Base-by-base conservation (phyloP, 306 rosid species). In the Cucumis sativus region DNA sequence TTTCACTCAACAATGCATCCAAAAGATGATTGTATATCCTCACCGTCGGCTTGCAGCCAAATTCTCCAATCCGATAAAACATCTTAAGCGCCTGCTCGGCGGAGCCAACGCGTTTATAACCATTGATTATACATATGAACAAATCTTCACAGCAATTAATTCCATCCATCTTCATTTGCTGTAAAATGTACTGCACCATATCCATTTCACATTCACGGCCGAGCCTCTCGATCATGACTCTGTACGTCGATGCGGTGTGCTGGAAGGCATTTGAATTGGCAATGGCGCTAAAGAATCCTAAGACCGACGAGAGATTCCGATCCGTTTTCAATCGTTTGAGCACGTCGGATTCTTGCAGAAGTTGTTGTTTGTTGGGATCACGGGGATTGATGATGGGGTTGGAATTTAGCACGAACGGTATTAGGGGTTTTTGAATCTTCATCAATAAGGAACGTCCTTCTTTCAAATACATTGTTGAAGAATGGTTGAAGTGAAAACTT, bases 21-120 rank as follows among this genome's bases (percentile, higher is more conserved):
- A 95, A 77, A 18, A 92, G 54, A 60, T 86, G 95, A 80, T 92
- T 92, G 83, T 95, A 95, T 40, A 92, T 92, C 87, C 81, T 95
- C 51, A 92, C 96, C 0, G 87, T 89, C 13, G 97, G 96, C 23
- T 79, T 80, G 61, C 96, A 88, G 71, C 96, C 90, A 8, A 95
- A 95, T 79, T 92, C 99, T 11, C 83, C 78, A 35, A 95, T 80
- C 83, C 97, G 89, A 62, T 95, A 95, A 74, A 95, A 89, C 90
- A 84, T 79, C 80, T 90, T 90, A 84, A 90, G 76, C 0, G 91
- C 91, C 57, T 84, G 97, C 64, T 92, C 96, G 20, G 89, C 87
- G 73, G 84, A 84, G 40, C 93, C 90, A 20, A 83, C 84, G 56
- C 80, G 78, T 71, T 82, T 69, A 73, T 81, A 86, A 9, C 84